phyloP scores from a whole-genome alignment of 2,329 filamentous ascomycete genomes.

The Talaromyces sp. region DNA sequence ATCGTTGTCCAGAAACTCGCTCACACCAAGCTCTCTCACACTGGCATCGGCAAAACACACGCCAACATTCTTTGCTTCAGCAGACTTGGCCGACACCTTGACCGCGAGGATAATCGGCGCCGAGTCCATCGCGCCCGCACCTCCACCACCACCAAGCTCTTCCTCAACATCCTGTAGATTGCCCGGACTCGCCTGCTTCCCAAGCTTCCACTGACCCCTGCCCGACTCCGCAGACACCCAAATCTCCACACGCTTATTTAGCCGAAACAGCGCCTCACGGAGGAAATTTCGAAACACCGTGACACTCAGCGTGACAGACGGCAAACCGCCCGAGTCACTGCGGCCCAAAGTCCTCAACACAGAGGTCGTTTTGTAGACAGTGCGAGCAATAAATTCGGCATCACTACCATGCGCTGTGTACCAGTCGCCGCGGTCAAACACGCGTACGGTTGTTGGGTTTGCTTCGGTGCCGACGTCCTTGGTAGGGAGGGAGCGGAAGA shows the following conservation, averaged over 20 bases:
- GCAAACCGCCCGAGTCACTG: constrained; percentile 74
- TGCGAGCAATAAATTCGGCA: constrained; percentile 43
- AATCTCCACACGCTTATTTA: constrained; percentile 88
- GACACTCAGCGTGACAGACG: constrained; percentile 90
- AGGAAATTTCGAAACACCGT: constrained; percentile 96
- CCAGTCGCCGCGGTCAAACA: constrained; percentile 92
- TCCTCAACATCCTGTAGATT: constrained; percentile 97
- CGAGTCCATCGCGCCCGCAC: constrained; percentile 63
- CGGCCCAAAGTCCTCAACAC: constrained; percentile 86
- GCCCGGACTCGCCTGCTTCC: constrained; percentile 88
- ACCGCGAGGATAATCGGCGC: constrained; percentile 94
- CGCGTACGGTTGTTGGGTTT: constrained; percentile 55
- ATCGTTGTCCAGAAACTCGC: constrained; percentile 98
- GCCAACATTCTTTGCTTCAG: constrained; percentile 78
- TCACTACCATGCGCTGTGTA: constrained; percentile 63
- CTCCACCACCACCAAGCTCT: constrained; percentile 66
- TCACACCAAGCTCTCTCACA: constrained; percentile 89
- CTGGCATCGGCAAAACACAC: constrained; percentile 98
- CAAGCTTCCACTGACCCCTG: constrained; percentile 80
- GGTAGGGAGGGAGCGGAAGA: constrained; percentile 78
- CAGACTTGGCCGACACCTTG: constrained; percentile 83
- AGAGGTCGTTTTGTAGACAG: constrained; percentile 97
- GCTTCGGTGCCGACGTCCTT: constrained; percentile 53
- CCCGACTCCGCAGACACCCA: constrained; percentile 70
- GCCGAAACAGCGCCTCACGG: constrained; percentile 83